phyloP scores from a whole-genome alignment of 2,329 filamentous ascomycete genomes.

The Xylaria sp. region DNA sequence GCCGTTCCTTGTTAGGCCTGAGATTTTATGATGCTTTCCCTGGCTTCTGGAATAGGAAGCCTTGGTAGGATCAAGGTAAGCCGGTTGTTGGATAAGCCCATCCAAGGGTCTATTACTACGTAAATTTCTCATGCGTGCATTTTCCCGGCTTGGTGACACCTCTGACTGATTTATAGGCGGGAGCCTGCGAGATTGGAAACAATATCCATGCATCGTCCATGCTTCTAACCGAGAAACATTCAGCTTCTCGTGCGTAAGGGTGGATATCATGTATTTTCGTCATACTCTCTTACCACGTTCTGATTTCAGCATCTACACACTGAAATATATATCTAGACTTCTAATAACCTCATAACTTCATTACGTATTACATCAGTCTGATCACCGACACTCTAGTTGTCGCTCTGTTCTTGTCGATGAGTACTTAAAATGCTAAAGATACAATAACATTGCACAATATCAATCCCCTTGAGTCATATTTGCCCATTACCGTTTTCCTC shows the following conservation, averaged over 20 bases:
- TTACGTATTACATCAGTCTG: constrained; percentile 6
- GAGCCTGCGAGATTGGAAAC: not conserved
- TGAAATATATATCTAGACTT: not conserved
- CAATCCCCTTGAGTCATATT: not conserved
- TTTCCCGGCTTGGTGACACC: not conserved
- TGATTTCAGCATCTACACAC: not conserved
- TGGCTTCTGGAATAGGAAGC: not conserved
- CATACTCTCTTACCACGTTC: not conserved
- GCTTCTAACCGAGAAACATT: not conserved
- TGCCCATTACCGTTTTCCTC: too few species aligned
- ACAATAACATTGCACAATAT: not conserved
- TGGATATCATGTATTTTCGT: not conserved
- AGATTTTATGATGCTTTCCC: constrained; percentile 11
- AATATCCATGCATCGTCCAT: not conserved
- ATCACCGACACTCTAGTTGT: not conserved
- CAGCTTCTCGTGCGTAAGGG: not conserved
- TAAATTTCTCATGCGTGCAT: not conserved
- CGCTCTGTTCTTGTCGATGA: not conserved
- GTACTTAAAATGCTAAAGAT: not conserved
- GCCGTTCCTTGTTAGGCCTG: constrained; percentile 1
- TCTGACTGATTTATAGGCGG: not conserved
- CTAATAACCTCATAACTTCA: constrained; percentile 13
- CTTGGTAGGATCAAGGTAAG: not conserved
- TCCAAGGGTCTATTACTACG: not conserved
- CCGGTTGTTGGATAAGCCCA: not conserved